Base-by-base conservation (phyloP, 1,284 basidiomycete genomes). In the Spongiforma sp. region DNA sequence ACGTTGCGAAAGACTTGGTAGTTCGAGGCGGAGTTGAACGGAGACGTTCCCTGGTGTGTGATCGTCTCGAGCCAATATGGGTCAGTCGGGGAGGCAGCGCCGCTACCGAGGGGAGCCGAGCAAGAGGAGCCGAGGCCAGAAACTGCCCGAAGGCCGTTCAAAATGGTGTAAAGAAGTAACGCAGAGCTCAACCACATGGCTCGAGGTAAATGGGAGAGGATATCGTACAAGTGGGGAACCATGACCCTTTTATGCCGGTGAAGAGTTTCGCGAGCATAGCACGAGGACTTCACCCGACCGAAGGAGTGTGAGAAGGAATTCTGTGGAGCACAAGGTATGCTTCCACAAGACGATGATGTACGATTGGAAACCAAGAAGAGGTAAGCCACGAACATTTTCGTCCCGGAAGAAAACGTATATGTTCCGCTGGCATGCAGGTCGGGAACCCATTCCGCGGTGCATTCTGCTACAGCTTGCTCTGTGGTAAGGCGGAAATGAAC, bases 1-100 rank as follows among this genome's bases (percentile, higher is more conserved):
- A 75, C 75, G 8, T 75, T 77, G 30, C 75, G 75, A 74, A 90
- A 93, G 46, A 94, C 90, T 62, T 86, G 80, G 72, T 94, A 94
- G 43, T 73, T 69, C 1, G 87, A 80, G 68, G 86, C 78, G 1
- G 82, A 61, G 69, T 88, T 86, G 75, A 84, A 89, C 4, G 91
- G 84, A 1, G 89, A 79, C 21, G 75, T 83, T 32, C 91, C 91
- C 72, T 88, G 89, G 69, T 91, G 89, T 8, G 55, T 9, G 34
- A 75, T 74, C 7, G 67, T 68, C 61, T 77, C 72, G 73, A 91
- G 75, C 91, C 90, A 93, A 73, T 85, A 93, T 2, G 90, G 86
- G 26, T 72, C 71, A 15, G 34, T 34, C n/a, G 69, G 30, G 30
- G 68, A 56, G 14, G 73, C 70, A 24, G 60, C 60, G 15, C 71